Evolutionary conservation across 169 alveolate species (phyloP).

Genomic region (Amoebophrya sp.): DNA sequence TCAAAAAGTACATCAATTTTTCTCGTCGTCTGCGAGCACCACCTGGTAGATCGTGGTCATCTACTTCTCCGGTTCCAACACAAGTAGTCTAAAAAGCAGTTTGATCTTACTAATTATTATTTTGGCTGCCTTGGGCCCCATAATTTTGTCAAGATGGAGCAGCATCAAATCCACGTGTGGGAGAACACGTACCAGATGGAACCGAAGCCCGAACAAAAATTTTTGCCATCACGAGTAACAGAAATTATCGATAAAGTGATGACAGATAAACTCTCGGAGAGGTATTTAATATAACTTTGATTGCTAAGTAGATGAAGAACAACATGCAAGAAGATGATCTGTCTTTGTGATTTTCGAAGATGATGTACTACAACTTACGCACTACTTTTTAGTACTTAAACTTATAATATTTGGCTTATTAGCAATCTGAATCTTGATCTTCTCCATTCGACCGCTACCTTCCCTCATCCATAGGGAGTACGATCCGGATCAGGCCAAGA

Average conservation of each 20-base stretch:
- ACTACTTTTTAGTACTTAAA: background rate
- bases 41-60: too few relatives aligned
- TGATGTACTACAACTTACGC: background rate
- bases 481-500: constrained; percentile 23
- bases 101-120: too few relatives aligned
- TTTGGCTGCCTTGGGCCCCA: background rate
- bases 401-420: background rate
- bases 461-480: background rate
- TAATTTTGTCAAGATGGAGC: background rate
- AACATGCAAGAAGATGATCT: background rate
- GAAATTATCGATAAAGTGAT: background rate
- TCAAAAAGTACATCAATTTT: too few relatives aligned
- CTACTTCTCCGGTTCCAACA: too few relatives aligned
- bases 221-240: background rate
- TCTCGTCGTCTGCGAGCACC: too few relatives aligned
- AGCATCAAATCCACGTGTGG: constrained; percentile 27
- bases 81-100: too few relatives aligned
- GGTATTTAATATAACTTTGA: too few relatives aligned
- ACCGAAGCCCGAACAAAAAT: background rate
- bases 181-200: constrained; percentile 28
- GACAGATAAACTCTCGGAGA: background rate
- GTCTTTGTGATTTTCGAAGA: background rate
- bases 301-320: too few relatives aligned
- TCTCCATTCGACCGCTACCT: background rate
- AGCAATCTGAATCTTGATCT: background rate